Evolutionary conservation across 2,329 filamentous ascomycete species (phyloP).

Genomic region (Balansia obtecta): DNA sequence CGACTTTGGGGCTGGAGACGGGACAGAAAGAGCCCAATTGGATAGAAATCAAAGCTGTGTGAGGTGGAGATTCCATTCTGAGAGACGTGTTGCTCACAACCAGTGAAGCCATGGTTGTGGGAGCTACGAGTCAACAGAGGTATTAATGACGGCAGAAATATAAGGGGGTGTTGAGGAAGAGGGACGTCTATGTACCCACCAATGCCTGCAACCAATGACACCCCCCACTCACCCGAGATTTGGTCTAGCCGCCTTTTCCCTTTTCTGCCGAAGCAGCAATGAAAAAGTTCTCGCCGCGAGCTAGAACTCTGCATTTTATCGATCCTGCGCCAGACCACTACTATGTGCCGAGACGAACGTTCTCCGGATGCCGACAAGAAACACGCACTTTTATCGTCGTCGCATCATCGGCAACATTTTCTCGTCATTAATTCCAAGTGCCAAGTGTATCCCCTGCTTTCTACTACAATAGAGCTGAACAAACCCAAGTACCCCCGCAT

Average conservation of each 20-base stretch:
- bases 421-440: too few relatives aligned
- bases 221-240: not conserved
- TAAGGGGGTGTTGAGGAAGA: not conserved
- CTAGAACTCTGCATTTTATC: too few relatives aligned
- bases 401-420: too few relatives aligned
- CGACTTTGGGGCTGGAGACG: constrained; percentile 32
- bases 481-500: constrained; percentile 2
- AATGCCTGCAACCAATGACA: not conserved
- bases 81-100: not conserved
- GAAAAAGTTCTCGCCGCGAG: too few relatives aligned
- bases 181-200: not conserved
- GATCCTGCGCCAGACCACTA: too few relatives aligned
- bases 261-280: not conserved
- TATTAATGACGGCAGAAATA: not conserved
- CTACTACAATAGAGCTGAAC: too few relatives aligned
- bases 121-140: not conserved
- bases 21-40: not conserved
- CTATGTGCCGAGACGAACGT: too few relatives aligned
- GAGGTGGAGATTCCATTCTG: not conserved
- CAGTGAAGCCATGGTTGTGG: constrained; percentile 2
- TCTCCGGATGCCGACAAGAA: too few relatives aligned
- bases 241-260: not conserved
- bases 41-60: not conserved
- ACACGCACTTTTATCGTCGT: too few relatives aligned
- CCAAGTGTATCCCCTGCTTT: not conserved